Evolutionary conservation across 345 rosid species (phyloP).

Genomic region (Arabidopsis suecica): DNA sequence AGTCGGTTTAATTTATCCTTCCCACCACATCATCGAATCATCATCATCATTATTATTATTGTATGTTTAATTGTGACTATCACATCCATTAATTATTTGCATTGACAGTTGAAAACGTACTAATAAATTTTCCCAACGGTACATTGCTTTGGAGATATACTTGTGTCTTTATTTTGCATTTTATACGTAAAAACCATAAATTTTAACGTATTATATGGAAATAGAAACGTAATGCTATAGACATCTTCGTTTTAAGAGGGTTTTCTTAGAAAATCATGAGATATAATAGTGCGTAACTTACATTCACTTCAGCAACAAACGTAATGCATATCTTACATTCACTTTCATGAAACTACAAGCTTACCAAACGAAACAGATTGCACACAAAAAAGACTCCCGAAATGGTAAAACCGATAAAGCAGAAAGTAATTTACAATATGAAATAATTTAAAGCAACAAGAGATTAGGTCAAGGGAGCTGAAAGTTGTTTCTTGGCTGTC

Average conservation of each 20-base stretch:
- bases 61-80: constrained; percentile 13
- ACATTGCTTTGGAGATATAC: constrained; percentile 20
- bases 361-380: background rate
- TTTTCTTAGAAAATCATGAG: background rate
- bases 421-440: constrained; percentile 29
- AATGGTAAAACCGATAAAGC: constrained; percentile 27
- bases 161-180: background rate
- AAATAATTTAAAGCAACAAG: background rate
- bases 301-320: background rate
- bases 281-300: background rate
- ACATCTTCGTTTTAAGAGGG: background rate
- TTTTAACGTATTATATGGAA: too few species aligned
- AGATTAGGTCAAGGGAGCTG: constrained; percentile 20
- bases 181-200: background rate
- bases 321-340: constrained; percentile 31
- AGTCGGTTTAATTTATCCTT: constrained; percentile 23
- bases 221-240: background rate
- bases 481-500: constrained; percentile 53
- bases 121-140: constrained; percentile 27
- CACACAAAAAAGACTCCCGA: background rate
- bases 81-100: constrained; percentile 22
- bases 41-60: constrained; percentile 21
- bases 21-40: constrained; percentile 23
- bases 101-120: constrained; percentile 21
- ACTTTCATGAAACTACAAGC: constrained; percentile 15